Conservation (phyloP, 805 yeast genomes). For the Cyberlindnera nakhonratchasimensis region DNA sequence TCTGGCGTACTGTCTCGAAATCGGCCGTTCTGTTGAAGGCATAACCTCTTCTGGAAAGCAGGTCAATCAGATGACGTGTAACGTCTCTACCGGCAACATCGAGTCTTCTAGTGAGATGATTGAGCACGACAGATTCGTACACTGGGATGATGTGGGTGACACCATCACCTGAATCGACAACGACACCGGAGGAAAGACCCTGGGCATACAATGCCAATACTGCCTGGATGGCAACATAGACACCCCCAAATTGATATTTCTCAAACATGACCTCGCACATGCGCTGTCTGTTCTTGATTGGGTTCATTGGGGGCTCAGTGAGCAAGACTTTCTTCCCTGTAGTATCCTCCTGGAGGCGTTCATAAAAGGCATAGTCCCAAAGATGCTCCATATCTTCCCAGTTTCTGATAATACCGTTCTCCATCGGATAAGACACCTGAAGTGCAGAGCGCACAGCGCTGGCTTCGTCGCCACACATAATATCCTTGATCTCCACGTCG, state of each 20-base stretch:
- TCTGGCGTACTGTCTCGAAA: constrained; percentile 97
- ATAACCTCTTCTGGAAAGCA: constrained; percentile 91
- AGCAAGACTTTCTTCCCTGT: constrained; percentile 79
- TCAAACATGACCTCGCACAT: constrained; percentile 95
- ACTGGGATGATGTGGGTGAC: constrained; percentile 98
- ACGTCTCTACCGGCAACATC: constrained; percentile 99
- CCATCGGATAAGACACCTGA: constrained; percentile 97
- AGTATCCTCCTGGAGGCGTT: constrained; percentile 76
- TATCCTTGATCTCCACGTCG: constrained; percentile 79
- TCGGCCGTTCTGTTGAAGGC: constrained; percentile 98
- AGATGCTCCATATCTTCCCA: constrained; percentile 99
- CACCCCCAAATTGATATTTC: constrained; percentile 85
- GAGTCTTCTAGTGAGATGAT: constrained; percentile 85
- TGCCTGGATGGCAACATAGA: constrained; percentile 94
- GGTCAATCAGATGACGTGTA: constrained; percentile 89
- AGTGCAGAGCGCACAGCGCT: constrained; percentile 83
- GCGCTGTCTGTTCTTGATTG: constrained; percentile 78
- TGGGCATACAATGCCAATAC: constrained; percentile 97
- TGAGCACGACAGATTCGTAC: constrained; percentile 93
- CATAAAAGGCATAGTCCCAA: constrained; percentile 97
- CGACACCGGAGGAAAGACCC: constrained; percentile 95
- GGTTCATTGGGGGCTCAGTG: constrained; percentile 99
- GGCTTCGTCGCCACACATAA: constrained; percentile 98
- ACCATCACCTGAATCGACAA: constrained; percentile 98
- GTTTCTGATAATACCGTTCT: constrained; percentile 92